Evolutionary conservation across 768 basidiomycete species (phyloP), one percentile per base, ranked within the genome.

Genomic region (Mycena galericulata): DNA sequence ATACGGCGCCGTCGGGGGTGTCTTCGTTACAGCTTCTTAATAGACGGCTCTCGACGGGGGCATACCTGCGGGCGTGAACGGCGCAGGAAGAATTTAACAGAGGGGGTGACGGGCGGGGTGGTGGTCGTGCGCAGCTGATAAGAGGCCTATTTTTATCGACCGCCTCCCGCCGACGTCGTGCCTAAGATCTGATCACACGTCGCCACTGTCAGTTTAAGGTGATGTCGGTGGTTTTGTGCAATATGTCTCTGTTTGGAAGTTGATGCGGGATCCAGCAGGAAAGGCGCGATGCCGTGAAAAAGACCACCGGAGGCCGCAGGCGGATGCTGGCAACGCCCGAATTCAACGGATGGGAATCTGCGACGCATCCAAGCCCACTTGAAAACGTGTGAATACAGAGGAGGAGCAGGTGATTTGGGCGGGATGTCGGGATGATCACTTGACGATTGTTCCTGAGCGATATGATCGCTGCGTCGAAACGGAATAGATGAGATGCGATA

Each of bases 61-160:
- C 63, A 65, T 65, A n/a, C 63, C 63, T 41, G 63, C 34, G 34
- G 34, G 14, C n/a, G n/a, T n/a, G n/a, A 40, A 53, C 27, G 45
- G 45, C 17, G 26, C 32, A 29, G 29, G 34, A 34, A 41, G 22
- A 38, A 40, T n/a, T n/a, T n/a, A n/a, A n/a, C 29, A 27, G 8
- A 32, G 22, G 15, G 27, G 36, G 45, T 14, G 15, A 36, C 8
- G 40, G 40, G 40, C 26, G 49, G 51, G n/a, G 5, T 27, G 26
- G 62, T 24, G 24, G 41, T 18, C 29, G 32, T 36, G 60, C 49
- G 40, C 60, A 18, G 62, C 53, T 54, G 62, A 62, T 54, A 62
- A 45, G 51, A n/a, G 12, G n/a, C 49, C 29, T 51, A 26, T 50
- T 51, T 54, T 17, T 47, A 49, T 46, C n/a, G 46, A 50, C 47